Evolutionary conservation across 176 grass and related monocot species (phyloP), one percentile per base, ranked within the genome.

Genomic region (Oryza rufipogon): DNA sequence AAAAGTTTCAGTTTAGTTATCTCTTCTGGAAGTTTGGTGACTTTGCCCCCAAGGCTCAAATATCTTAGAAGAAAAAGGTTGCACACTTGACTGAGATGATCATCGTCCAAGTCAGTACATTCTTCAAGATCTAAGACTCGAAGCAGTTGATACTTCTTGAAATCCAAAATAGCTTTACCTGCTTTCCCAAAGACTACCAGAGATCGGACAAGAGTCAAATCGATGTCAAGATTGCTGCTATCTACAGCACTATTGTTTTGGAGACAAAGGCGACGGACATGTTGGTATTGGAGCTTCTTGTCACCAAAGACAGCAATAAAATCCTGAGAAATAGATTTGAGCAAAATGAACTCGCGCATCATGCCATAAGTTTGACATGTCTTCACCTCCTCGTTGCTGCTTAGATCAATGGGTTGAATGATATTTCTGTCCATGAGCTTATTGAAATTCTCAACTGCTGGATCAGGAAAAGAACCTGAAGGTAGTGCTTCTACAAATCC

Each of bases 341-440:
- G 14, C 25, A 79, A 12, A 67, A 79, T 66, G 61, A 66, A 80
- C 26, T 80, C 78, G 2, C 4, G 78, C 78, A 80, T 80, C 65
- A 80, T 69, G 4, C 78, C 78, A 52, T 52, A 68, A 69, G 65
- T 48, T 52, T 36, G 67, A 19, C 78, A 80, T 52, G 78, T 52
- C 28, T 80, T 80, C 6, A 80, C 64, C 16, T 68, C 5, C 11
- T 51, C 9, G n/a, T 80, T 34, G 10, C 51, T 80, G 10, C 78
- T 0, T 30, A 49, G 17, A 14, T 17, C 4, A 17, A 80, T 23
- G 42, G 64, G 65, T 1, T 28, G 19, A 16, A 68, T 15, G 26
- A 80, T 51, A 34, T 38, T 51, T n/a, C 65, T 17, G 34, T 70
- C 68, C 2, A 70, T 14, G 17, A 70, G 36, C 17, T 19, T 12